Evolutionary conservation across 768 basidiomycete species (phyloP).

Genomic region (Suillus fuscotomentosus): DNA sequence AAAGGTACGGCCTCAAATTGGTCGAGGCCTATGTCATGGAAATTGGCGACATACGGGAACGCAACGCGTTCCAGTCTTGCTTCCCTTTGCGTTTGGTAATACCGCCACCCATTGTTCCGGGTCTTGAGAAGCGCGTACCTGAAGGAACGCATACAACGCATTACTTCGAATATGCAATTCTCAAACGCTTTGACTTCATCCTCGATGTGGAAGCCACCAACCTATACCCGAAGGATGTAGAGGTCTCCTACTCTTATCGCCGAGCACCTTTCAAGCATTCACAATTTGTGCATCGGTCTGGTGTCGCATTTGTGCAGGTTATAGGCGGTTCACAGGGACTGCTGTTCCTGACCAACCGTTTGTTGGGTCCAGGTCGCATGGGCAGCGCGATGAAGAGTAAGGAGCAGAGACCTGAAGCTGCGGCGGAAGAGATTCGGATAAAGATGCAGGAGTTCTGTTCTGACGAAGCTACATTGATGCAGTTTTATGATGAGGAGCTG

Average conservation of each 20-base stretch:
- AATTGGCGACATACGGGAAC: constrained; percentile 81
- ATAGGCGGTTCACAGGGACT: constrained; percentile 78
- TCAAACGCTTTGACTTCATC: constrained; percentile 78
- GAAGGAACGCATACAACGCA: constrained; percentile 63
- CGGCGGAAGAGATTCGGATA: constrained; percentile 60
- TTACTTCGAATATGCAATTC: constrained; percentile 80
- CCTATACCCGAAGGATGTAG: constrained; percentile 77
- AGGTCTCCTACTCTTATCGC: constrained; percentile 89
- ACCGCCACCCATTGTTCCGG: constrained; percentile 68
- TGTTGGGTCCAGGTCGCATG: constrained; percentile 72
- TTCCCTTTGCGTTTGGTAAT: constrained; percentile 78
- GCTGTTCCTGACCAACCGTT: constrained; percentile 84
- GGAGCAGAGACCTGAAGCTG: constrained; percentile 51
- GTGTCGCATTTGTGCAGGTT: constrained; percentile 89
- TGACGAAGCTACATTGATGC: constrained; percentile 48
- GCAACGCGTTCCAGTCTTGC: constrained; percentile 91
- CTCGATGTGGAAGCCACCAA: constrained; percentile 77
- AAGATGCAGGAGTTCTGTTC: constrained; percentile 66
- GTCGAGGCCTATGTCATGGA: constrained; percentile 93
- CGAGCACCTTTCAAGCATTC: constrained; percentile 74
- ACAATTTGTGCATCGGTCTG: constrained; percentile 90
- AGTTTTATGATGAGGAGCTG: constrained; percentile 76
- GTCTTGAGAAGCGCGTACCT: constrained; percentile 65
- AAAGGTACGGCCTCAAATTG: constrained; percentile 86
- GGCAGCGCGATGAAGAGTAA: constrained; percentile 54